These are phyloP conservation scores for Sequoiadendron giganteum DNA, from an alignment of 75 land plant genomes.

Conservation along the genomic window DNA sequence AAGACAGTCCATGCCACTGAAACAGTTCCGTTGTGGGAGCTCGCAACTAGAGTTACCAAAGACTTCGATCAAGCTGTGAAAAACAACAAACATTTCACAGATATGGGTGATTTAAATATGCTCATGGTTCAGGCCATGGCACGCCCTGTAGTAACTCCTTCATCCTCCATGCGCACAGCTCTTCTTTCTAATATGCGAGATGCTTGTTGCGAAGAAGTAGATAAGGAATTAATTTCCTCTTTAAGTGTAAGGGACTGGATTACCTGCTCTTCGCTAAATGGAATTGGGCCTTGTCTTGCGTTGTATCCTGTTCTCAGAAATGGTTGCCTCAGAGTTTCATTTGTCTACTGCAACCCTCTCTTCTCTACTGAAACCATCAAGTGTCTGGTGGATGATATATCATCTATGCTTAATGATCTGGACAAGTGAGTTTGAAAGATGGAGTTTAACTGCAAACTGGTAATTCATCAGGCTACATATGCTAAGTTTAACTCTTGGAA, in stretches of 20 bases:
- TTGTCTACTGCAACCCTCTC: conserved; percentile 28
- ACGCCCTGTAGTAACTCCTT: conserved; percentile 27
- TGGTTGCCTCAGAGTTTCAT: conserved; percentile 23
- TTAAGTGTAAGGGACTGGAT: conserved; percentile 21
- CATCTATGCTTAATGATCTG: conserved; percentile 11
- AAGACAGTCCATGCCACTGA: conserved; percentile 25
- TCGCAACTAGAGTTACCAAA: conserved; percentile 25
- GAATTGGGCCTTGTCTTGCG: conserved; percentile 40
- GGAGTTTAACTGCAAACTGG: neutral
- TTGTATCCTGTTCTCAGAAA: conserved; percentile 26
- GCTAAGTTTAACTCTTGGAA: neutral
- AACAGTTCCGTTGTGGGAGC: conserved; percentile 24
- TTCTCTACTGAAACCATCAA: conserved; percentile 19
- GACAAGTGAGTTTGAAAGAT: neutral
- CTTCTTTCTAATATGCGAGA: conserved; percentile 14
- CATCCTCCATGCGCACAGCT: conserved; percentile 25
- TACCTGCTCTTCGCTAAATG: conserved; percentile 35
- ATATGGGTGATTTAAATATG: conserved; percentile 36
- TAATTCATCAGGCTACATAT: neutral
- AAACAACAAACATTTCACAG: conserved; percentile 43
- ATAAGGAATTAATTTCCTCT: conserved; percentile 13
- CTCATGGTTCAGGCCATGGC: conserved; percentile 34
- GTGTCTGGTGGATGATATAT: conserved; percentile 24
- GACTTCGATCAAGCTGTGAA: conserved; percentile 21
- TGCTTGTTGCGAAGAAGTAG: conserved; percentile 16